Evolutionary conservation across 805 yeast genomes (phyloP).

Genomic region (Spathaspora boniae): DNA sequence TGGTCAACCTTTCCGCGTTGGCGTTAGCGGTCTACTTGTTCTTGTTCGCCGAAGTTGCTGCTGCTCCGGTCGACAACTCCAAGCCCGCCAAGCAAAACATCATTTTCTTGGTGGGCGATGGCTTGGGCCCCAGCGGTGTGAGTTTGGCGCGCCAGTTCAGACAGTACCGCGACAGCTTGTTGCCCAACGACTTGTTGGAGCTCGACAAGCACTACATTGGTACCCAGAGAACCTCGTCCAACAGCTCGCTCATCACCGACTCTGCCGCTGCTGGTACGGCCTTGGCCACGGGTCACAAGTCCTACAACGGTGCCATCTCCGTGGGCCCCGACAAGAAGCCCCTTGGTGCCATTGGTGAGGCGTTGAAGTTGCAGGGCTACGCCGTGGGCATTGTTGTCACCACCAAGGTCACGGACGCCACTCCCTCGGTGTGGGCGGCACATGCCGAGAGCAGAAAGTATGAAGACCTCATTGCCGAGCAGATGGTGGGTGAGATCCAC

Average conservation of each 20-base stretch:
- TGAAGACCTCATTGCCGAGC: slow-evolving; percentile 83
- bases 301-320: slow-evolving; percentile 86
- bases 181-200: slow-evolving; percentile 51
- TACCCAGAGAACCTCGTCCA: slow-evolving; percentile 80
- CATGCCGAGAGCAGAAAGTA: slow-evolving; percentile 73
- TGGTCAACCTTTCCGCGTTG: slow-evolving; percentile 4
- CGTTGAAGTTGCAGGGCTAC: slow-evolving; percentile 76
- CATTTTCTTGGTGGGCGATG: slow-evolving; percentile 86
- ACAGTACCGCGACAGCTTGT: slow-evolving; percentile 54
- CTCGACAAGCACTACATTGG: slow-evolving; percentile 76
- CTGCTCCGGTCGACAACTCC: slow-evolving; percentile 9
- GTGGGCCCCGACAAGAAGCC: slow-evolving; percentile 66
- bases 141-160: slow-evolving; percentile 72
- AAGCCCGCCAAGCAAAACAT: slow-evolving; percentile 57
- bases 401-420: slow-evolving; percentile 88
- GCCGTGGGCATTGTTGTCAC: slow-evolving; percentile 88
- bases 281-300: slow-evolving; percentile 75
- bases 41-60: slow-evolving; percentile 6
- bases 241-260: slow-evolving; percentile 75
- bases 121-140: slow-evolving; percentile 89
- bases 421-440: slow-evolving; percentile 84
- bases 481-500: slow-evolving; percentile 69
- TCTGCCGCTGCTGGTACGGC: slow-evolving; percentile 98
- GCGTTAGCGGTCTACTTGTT: slow-evolving; percentile 7
- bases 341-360: slow-evolving; percentile 86